Conservation (phyloP, 768 basidiomycete genomes). For the Rhodotorula babjevae region DNA sequence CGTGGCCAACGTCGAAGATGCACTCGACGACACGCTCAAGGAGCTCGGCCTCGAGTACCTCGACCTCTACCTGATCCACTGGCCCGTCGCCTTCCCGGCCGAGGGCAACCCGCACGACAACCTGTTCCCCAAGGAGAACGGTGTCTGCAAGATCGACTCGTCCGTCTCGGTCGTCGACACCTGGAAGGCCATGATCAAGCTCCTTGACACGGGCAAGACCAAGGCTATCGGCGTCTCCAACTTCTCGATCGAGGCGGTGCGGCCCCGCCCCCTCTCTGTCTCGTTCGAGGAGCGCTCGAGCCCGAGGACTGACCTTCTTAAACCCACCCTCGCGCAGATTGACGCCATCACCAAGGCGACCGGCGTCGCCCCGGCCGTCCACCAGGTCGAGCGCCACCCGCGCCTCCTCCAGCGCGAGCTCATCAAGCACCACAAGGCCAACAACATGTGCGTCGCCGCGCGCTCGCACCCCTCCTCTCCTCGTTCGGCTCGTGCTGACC, state of each 20-base stretch:
- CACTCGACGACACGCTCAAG: slow-evolving; percentile 67
- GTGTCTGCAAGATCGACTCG: slow-evolving; percentile 57
- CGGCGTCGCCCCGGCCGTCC: slow-evolving; percentile 66
- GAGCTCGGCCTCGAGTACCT: slow-evolving; percentile 71
- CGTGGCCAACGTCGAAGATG: slow-evolving; percentile 63
- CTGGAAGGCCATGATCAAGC: slow-evolving; percentile 71
- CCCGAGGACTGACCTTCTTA: neutral
- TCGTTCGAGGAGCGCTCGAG: too few relatives aligned
- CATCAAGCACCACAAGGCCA: slow-evolving; percentile 60
- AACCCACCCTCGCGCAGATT: slow-evolving; percentile 44
- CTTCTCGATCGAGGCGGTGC: slow-evolving; percentile 59
- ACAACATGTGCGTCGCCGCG: slow-evolving; percentile 27
- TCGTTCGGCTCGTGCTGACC: neutral
- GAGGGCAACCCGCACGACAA: slow-evolving; percentile 52
- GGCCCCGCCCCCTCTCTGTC: neutral
- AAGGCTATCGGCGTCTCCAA: slow-evolving; percentile 72
- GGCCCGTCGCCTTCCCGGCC: slow-evolving; percentile 64
- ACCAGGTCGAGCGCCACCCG: slow-evolving; percentile 68
- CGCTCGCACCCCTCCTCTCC: neutral
- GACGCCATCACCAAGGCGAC: slow-evolving; percentile 65
- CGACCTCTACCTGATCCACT: slow-evolving; percentile 53
- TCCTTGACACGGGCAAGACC: slow-evolving; percentile 65
- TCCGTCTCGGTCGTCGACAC: slow-evolving; percentile 66
- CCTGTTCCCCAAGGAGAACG: slow-evolving; percentile 56
- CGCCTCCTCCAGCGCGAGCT: slow-evolving; percentile 65